These are phyloP conservation scores for Komagataella mondaviorum DNA, from an alignment of 805 yeast genomes.

Conservation along the genomic window DNA sequence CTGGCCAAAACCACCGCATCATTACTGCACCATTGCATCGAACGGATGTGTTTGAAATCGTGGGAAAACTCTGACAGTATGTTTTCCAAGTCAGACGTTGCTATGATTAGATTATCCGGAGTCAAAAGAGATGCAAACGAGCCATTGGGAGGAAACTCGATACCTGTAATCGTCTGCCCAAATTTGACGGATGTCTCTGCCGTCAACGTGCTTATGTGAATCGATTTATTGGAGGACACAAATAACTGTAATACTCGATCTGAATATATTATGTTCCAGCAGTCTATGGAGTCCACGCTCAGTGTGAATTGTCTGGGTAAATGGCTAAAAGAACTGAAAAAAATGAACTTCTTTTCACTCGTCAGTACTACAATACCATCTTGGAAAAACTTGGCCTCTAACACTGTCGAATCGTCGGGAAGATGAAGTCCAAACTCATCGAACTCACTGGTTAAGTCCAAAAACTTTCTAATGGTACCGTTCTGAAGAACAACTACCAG, in stretches of 20 bases:
- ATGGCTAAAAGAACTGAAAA: conserved; percentile 2
- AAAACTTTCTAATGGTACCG: conserved; percentile 43
- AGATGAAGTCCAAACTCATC: conserved; percentile 31
- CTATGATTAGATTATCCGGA: conserved; percentile 25
- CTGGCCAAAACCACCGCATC: conserved; percentile 58
- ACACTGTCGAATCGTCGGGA: conserved; percentile 14
- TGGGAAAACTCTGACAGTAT: neutral
- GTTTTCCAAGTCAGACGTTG: conserved; percentile 19
- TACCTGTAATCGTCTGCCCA: neutral
- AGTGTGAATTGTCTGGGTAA: neutral
- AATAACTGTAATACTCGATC: neutral
- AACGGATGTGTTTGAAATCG: conserved; percentile 27
- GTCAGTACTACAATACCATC: conserved; percentile 31
- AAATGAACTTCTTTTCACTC: conserved; percentile 24
- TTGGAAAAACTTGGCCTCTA: conserved; percentile 23
- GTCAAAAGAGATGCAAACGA: conserved; percentile 36
- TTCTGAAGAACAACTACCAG: conserved; percentile 40
- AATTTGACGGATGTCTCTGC: neutral
- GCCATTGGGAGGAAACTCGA: conserved; percentile 37
- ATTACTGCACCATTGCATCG: conserved; percentile 70
- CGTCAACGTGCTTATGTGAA: neutral
- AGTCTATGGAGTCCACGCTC: neutral
- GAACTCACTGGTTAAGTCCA: conserved; percentile 57
- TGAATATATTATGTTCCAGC: neutral
- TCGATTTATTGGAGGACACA: neutral